Evolutionary conservation across 495 filamentous ascomycete species (phyloP).

Genomic region (Annulohypoxylon maeteangense): DNA sequence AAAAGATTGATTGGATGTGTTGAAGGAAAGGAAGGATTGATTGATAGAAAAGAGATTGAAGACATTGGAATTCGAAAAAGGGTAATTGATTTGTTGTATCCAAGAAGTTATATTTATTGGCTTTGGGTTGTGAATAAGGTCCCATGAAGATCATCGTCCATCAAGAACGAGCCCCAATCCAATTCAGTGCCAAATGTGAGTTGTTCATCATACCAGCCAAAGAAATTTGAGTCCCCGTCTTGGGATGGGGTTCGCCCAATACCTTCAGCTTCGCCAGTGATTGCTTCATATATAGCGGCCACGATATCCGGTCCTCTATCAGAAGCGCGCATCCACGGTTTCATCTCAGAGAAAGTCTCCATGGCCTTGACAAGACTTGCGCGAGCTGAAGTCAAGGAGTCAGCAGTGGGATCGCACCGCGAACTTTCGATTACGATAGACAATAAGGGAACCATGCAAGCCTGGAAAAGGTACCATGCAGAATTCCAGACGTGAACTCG

Average conservation of each 20-base stretch:
- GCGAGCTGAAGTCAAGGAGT: conserved; percentile 26
- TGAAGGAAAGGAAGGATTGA: background rate
- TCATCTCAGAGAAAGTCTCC: conserved; percentile 45
- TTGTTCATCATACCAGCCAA: conserved; percentile 46
- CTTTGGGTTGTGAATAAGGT: conserved; percentile 20
- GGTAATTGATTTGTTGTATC: too few relatives aligned
- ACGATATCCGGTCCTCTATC: conserved; percentile 40
- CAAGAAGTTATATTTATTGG: background rate
- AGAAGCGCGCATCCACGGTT: conserved; percentile 42
- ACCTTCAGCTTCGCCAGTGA: conserved; percentile 35
- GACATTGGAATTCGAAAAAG: background rate
- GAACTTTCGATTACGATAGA: conserved; percentile 35
- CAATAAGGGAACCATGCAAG: conserved; percentile 43
- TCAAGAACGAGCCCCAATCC: conserved; percentile 42
- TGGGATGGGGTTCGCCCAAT: conserved; percentile 37
- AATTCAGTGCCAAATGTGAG: conserved; percentile 37
- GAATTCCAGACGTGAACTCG: conserved; percentile 44
- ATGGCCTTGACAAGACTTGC: conserved; percentile 40
- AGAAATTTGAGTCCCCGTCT: conserved; percentile 42
- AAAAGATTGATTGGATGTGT: background rate
- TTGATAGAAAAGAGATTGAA: background rate
- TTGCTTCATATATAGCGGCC: conserved; percentile 40
- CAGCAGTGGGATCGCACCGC: conserved; percentile 22
- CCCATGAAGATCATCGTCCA: conserved; percentile 37
- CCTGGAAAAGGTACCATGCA: conserved; percentile 46